Evolutionary conservation across 148 eudicot genomes (phyloP).

Genomic region (Bassia scoparia): DNA sequence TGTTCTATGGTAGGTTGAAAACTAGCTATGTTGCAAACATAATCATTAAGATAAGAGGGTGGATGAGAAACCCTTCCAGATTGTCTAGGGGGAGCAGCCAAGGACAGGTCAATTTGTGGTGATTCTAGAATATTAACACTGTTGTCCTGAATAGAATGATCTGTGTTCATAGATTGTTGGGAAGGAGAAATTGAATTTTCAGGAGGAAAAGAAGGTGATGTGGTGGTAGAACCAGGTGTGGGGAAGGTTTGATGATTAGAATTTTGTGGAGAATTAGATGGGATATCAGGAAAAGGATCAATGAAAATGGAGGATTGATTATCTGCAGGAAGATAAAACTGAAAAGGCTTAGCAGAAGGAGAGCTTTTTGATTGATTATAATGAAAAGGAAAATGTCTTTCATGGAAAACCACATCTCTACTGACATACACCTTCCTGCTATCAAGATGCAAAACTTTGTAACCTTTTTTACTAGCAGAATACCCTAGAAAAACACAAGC

Average conservation of each 20-base stretch:
- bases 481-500: slow-evolving; percentile 5
- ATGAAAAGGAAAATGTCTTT: neutral
- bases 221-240: no score
- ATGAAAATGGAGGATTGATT: neutral
- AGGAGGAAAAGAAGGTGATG: no score
- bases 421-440: neutral
- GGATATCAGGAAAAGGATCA: neutral
- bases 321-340: neutral
- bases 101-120: no score
- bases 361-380: neutral
- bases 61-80: no score
- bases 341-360: neutral
- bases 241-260: no score
- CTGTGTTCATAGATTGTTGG: no score
- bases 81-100: no score
- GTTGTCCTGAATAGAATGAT: no score
- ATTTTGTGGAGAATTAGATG: no score
- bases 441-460: neutral
- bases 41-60: neutral
- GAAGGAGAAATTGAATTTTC: no score
- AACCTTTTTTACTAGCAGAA: neutral
- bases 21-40: no score
- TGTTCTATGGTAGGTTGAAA: neutral
- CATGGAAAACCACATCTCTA: slow-evolving; percentile 2
- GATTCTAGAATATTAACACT: no score